Evolutionary conservation across 2,329 filamentous ascomycete genomes (phyloP).

Genomic region (Pleoardoris graminearum): DNA sequence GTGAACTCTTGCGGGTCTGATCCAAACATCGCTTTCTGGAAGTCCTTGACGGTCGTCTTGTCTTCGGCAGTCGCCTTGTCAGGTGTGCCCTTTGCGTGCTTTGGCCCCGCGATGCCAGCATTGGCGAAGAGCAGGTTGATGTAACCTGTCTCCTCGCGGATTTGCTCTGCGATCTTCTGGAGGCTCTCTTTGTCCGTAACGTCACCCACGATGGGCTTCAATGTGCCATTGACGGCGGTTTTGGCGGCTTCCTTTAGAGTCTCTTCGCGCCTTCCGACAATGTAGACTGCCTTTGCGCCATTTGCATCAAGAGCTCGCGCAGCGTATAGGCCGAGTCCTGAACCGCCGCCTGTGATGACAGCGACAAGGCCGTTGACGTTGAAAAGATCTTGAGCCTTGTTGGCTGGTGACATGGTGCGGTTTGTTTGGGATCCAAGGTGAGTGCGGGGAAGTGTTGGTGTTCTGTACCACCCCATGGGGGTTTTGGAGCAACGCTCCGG

Average conservation of each 20-base stretch:
- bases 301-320: slow-evolving; percentile 12
- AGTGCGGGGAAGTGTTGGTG: no score
- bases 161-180: slow-evolving; percentile 13
- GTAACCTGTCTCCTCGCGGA: slow-evolving; percentile 18
- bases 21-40: not conserved
- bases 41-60: slow-evolving; percentile 16
- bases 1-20: slow-evolving; percentile 28
- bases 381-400: slow-evolving; percentile 7
- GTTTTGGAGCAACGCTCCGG: no score
- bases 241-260: slow-evolving; percentile 2
- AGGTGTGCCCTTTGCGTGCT: slow-evolving; percentile 19
- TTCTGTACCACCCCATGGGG: no score
- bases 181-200: slow-evolving; percentile 21
- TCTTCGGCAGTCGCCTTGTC: slow-evolving; percentile 21
- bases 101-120: slow-evolving; percentile 25
- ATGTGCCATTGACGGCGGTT: slow-evolving; percentile 3
- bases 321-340: slow-evolving; percentile 9
- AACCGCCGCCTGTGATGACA: slow-evolving; percentile 12
- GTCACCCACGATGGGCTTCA: slow-evolving; percentile 19
- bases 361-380: slow-evolving; percentile 4
- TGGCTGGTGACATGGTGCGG: not conserved
- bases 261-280: slow-evolving; percentile 10
- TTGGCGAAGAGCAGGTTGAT: slow-evolving; percentile 31
- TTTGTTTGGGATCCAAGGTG: not conserved
- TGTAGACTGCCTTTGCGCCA: slow-evolving; percentile 11